Evolutionary conservation across 345 rosid genomes (phyloP), one percentile per base, ranked within the genome.

Genomic region (Eucalyptus fibrosa): DNA sequence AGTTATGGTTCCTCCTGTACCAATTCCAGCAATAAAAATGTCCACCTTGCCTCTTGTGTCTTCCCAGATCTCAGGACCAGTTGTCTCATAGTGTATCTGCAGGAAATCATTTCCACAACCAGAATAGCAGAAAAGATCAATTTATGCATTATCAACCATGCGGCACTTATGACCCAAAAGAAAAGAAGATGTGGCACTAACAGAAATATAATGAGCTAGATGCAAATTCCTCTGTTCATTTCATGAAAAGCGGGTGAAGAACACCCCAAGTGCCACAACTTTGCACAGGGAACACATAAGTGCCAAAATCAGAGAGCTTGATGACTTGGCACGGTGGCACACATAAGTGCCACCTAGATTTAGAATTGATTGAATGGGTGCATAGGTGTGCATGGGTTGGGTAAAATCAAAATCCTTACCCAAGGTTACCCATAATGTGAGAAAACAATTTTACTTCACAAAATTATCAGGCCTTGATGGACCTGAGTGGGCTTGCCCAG

Each of bases 21-120:
- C 99, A 86, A 97, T 94, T 67, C 98, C 99, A 0, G 95, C 95
- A 93, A 97, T 88, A 86, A 97, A 90, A 88, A 94, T 94, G 91
- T 97, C 98, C 81, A 97, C 94, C 89, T 96, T 95, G 88, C 99
- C 99, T 89, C 92, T 95, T 12, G 97, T 94, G 90, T 95, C 98
- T 65, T 95, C 97, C 98, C 98, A 96, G 45, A 96, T 96, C 92
- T 96, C 98, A 45, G 98, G 98, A 89, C 98, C 98, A 82, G 98
- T 96, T 37, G 98, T 96, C 95, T 95, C 96, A 87, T 94, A 96
- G 92, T 96, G 98, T 93, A 96, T 47, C 98, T 96, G 93, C 93
- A 93, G 80, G 92, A 88, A 81, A 90, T 83, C 44, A 34, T 50
- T 88, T 50, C 11, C 51, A 47, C n/a, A 86, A 87, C 65, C 44